phyloP scores from a whole-genome alignment of 176 grass and related monocot genomes.

The Ensete glaucum region DNA sequence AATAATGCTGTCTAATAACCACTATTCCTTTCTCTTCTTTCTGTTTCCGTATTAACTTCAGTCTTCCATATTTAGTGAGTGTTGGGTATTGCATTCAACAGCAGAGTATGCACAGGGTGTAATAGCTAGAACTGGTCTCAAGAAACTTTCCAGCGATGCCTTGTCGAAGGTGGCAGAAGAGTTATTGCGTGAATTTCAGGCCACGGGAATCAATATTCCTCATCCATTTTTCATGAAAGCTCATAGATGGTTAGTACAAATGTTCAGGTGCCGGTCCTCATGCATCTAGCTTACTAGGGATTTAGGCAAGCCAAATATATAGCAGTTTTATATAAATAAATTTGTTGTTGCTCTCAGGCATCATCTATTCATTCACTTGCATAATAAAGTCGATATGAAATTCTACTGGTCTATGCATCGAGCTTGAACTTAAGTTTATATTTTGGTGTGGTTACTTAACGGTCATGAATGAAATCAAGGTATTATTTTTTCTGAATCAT shows the following conservation, averaged over 20 bases:
- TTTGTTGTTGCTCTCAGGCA: background rate
- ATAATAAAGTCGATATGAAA: background rate
- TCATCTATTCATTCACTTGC: background rate
- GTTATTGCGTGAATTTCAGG: constrained; percentile 71
- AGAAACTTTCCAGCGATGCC: constrained; percentile 68
- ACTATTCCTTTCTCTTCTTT: background rate
- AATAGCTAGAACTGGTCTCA: constrained; percentile 43
- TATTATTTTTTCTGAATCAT: background rate
- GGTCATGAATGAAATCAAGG: background rate
- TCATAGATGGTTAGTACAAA: constrained; percentile 79
- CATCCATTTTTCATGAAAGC: constrained; percentile 81
- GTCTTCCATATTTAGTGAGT: constrained; percentile 40
- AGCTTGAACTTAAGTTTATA: background rate
- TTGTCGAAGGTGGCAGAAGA: constrained; percentile 73
- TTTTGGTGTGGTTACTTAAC: background rate
- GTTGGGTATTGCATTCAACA: constrained; percentile 83
- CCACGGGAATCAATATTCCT: constrained; percentile 50
- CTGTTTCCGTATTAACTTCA: background rate
- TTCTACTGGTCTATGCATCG: background rate
- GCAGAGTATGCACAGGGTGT: constrained; percentile 62
- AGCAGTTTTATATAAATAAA: background rate
- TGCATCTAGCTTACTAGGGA: constrained; percentile 7
- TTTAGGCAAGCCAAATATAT: background rate
- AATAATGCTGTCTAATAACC: background rate
- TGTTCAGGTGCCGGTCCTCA: background rate